These are phyloP conservation scores for Populus simonii DNA, from an alignment of 345 rosid genomes.

Conservation along the genomic window DNA sequence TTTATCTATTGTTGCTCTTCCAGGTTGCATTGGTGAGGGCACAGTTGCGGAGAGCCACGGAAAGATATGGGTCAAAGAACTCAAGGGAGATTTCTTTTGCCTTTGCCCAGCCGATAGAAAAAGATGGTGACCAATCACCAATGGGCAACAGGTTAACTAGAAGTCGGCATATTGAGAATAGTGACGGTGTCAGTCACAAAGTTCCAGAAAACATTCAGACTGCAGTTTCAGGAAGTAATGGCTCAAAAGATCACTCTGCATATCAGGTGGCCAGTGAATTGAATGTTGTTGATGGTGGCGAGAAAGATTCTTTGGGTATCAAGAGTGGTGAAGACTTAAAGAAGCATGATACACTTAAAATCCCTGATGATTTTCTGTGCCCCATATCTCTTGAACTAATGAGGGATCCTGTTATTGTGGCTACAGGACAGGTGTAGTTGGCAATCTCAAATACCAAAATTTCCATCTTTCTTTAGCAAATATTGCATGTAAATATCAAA, in stretches of 20 bases:
- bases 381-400: conserved; percentile 86
- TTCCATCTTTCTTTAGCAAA: background rate
- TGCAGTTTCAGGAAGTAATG: conserved; percentile 8
- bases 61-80: conserved; percentile 60
- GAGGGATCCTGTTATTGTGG: conserved; percentile 95
- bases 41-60: conserved; percentile 75
- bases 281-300: conserved; percentile 37
- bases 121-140: conserved; percentile 22
- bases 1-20: conserved; percentile 11
- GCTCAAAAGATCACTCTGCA: background rate
- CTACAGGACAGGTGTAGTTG: conserved; percentile 80
- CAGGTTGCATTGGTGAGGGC: conserved; percentile 75
- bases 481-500: background rate
- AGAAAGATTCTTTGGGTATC: conserved; percentile 30
- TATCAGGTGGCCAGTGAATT: conserved; percentile 18
- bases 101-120: conserved; percentile 45
- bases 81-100: conserved; percentile 40
- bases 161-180: conserved; percentile 29
- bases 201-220: conserved; percentile 25
- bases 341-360: conserved; percentile 48
- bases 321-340: conserved; percentile 50
- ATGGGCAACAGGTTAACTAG: conserved; percentile 19
- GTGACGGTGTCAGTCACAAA: conserved; percentile 26
- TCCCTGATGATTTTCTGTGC: conserved; percentile 83
- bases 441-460: background rate